These are phyloP conservation scores for Extremus antarcticus DNA, from an alignment of 495 filamentous ascomycete genomes.

Conservation along the genomic window DNA sequence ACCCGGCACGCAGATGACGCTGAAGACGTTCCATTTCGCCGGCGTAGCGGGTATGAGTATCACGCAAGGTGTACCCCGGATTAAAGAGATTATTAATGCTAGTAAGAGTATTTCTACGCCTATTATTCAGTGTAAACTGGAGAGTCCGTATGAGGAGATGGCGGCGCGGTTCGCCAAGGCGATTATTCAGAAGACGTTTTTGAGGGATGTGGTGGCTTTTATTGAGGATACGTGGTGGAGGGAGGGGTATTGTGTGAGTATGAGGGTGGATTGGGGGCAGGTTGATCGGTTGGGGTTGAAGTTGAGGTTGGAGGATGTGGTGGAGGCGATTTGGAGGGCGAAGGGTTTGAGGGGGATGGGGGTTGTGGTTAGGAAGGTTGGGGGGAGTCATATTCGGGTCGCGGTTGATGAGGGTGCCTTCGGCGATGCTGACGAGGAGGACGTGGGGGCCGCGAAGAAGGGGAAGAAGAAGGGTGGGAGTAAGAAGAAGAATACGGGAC, in stretches of 20 bases:
- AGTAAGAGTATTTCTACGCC: constrained; percentile 87
- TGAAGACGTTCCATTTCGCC: constrained; percentile 99
- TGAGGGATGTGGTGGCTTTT: constrained; percentile 62
- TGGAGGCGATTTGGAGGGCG: constrained; percentile 56
- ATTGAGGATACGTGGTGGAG: constrained; percentile 76
- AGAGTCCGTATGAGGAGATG: constrained; percentile 54
- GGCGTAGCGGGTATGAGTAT: constrained; percentile 99
- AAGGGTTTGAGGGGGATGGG: constrained; percentile 64
- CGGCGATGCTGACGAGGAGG: not conserved
- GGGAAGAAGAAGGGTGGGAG: constrained; percentile 23
- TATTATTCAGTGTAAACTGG: constrained; percentile 73
- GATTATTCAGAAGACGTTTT: constrained; percentile 78
- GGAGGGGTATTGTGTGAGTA: constrained; percentile 57
- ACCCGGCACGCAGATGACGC: constrained; percentile 96
- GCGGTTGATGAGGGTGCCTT: not conserved
- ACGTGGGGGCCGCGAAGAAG: not conserved
- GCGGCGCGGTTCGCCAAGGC: constrained; percentile 82
- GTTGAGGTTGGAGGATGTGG: constrained; percentile 57
- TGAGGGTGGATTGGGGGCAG: constrained; percentile 66
- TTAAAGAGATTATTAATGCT: constrained; percentile 99
- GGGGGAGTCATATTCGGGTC: constrained; percentile 42
- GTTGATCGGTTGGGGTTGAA: constrained; percentile 71
- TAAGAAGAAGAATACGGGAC: constrained; percentile 8
- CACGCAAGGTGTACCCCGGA: constrained; percentile 96
- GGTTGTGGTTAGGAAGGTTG: constrained; percentile 37